Conservation (phyloP, 108 stramenopile genomes). For the Schizochytrium sp. region DNA sequence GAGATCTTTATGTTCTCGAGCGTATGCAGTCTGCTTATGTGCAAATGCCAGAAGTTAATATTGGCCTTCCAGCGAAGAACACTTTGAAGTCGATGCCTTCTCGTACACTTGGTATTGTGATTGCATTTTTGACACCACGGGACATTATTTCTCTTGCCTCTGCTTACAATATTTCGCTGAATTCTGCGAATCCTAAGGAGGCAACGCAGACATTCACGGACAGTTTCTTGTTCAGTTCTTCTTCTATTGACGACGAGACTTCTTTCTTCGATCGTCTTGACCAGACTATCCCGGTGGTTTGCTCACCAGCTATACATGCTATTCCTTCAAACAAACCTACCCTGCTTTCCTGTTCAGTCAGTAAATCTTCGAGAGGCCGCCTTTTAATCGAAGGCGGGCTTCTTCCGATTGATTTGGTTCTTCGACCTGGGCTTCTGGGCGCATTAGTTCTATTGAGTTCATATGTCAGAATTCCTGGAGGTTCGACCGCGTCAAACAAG, state of each 20-base stretch:
- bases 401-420: background rate
- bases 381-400: background rate
- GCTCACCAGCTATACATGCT: background rate
- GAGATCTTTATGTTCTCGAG: background rate
- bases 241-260: background rate
- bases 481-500: too few relatives aligned
- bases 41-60: background rate
- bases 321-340: slow-evolving; percentile 12
- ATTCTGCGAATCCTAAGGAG: background rate
- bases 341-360: background rate
- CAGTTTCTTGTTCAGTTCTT: background rate
- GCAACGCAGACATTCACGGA: background rate
- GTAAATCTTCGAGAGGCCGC: background rate
- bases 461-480: background rate
- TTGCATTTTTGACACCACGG: background rate
- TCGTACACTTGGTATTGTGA: background rate
- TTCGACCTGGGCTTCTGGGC: background rate
- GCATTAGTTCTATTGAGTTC: background rate
- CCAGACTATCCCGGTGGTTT: background rate
- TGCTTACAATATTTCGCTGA: background rate
- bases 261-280: slow-evolving; percentile 1
- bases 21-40: background rate
- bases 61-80: background rate
- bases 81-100: background rate
- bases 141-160: background rate